Conservation (phyloP, 78 protist genomes). For the Cavenderia fasciculata region DNA sequence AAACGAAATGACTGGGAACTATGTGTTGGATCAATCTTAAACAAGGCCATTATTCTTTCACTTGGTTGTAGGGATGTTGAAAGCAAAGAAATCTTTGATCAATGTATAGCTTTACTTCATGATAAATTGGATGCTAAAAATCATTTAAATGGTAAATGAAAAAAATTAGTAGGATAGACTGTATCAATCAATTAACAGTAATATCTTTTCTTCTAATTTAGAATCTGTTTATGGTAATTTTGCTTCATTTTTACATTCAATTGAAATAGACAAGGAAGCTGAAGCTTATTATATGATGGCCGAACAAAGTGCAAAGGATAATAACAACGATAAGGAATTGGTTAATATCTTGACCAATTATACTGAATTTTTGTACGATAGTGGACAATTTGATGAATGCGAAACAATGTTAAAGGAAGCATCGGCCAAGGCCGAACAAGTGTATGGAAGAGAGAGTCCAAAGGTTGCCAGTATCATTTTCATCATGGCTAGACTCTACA, state of each 20-base stretch:
- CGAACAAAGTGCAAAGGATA: background rate
- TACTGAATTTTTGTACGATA: slow-evolving; percentile 37
- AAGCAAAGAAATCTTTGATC: background rate
- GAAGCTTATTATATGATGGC: slow-evolving; percentile 13
- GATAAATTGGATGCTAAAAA: background rate
- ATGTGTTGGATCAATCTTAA: slow-evolving; percentile 5
- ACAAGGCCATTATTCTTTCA: slow-evolving; percentile 33
- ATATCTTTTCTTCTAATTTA: background rate
- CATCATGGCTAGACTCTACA: slow-evolving; percentile 14
- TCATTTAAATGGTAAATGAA: slow-evolving; percentile 23
- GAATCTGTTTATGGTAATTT: slow-evolving; percentile 48
- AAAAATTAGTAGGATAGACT: background rate
- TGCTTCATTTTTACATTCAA: slow-evolving; percentile 49
- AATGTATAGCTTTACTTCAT: background rate
- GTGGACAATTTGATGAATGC: slow-evolving; percentile 42
- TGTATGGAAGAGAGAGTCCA: slow-evolving; percentile 42
- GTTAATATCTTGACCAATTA: slow-evolving; percentile 41
- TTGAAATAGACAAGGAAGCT: slow-evolving; percentile 10
- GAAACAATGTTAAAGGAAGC: slow-evolving; percentile 1
- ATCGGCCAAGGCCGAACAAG: background rate
- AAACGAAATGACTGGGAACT: background rate
- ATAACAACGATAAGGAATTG: slow-evolving; percentile 27
- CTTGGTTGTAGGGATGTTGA: slow-evolving; percentile 41
- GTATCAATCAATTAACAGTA: background rate
- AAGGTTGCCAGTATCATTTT: slow-evolving; percentile 38